Evolutionary conservation across 352 stramenopile species (phyloP), one percentile per base, ranked within the genome.

Genomic region (Phytophthora tentaculata): DNA sequence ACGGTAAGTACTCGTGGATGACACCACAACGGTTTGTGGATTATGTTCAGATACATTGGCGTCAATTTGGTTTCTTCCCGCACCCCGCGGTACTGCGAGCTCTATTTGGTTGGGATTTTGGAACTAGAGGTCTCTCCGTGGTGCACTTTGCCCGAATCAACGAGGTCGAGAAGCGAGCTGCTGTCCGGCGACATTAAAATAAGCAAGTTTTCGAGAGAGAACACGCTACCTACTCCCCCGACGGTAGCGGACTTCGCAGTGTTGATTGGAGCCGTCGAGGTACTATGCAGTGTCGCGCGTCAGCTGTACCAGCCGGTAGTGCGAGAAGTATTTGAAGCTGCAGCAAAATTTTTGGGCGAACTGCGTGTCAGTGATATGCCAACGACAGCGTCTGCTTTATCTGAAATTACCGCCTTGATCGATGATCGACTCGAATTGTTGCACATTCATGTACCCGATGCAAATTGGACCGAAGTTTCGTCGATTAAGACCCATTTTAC

Each of bases 141-240:
- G 6, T 61, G 28, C 41, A 71, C 19, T 61, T 71, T 24, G 20
- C 0, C 2, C 48, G 63, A 8, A 13, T 53, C 1, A 35, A 50
- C 7, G 37, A 59, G 12, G 0, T 29, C 6, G 49, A 66, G 29
- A 50, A 61, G 26, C 26, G 56, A 13, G 13, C 0, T 28, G 47
- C 8, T 8, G 20, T 23, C 5, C 9, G 3, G 28, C 28, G 28
- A 9, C 45, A 9, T 13, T n/a, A 56, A 66, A n/a, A 66, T 71
- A 49, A 66, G 24, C n/a, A 59, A 61, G 51, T 66, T 71, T 16
- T 66, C 63, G 2, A 60, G 17, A 39, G 61, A 71, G 43, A 66
- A n/a, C 23, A 0, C 17, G 60, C 3, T 56, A 22, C 12, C 17
- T 45, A 16, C 9, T 32, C 14, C 1, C 29, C 14, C n/a, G 19